Evolutionary conservation across 805 yeast species (phyloP), one percentile per base, ranked within the genome.

Genomic region (Schwanniomyces occidentalis): DNA sequence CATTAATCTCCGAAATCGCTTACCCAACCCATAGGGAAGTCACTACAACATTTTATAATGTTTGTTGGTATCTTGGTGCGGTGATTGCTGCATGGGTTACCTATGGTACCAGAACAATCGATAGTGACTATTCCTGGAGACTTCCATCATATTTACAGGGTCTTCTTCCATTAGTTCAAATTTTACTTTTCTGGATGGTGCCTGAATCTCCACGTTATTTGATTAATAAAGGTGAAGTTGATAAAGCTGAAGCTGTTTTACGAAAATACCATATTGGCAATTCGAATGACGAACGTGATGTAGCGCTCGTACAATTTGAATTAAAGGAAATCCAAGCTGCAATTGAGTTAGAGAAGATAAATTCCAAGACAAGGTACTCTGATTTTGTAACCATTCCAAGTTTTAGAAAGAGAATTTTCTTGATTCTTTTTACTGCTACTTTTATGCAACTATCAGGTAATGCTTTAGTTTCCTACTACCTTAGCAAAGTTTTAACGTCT

Each of bases 121-220:
- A 42, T 6, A 43, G 28, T 30, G 49, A 57, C 23, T 68, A 69
- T 64, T 58, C 69, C 16, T 77, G 82, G 82, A 72, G 77, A 56
- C 58, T 76, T 35, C 82, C 83, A 24, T 63, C 78, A 8, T 64
- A 64, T 32, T 40, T 77, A 27, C 83, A 78, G 54, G 75, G 71
- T 25, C 48, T 62, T 14, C 57, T 71, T 42, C 79, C 82, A 2
- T 15, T 66, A 3, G 10, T 70, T 15, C 78, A 73, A 48, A 14
- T 62, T 7, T 3, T 41, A 3, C 48, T 65, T 18, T 39, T 69
- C 28, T 65, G 54, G 56, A 46, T 54, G 32, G 59, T 71, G 35
- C 80, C 80, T 14, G 78, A 74, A 48, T 65, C 73, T 8, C 78
- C 79, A 42, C 58, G 78, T 49, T 74, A 38, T 45, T 58, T 62